Percentiles rank a stretch among this genome's conserved stretches.
phyloP scores from a whole-genome alignment of 495 filamentous ascomycete species.

The Recurvomyces mirabilis region DNA sequence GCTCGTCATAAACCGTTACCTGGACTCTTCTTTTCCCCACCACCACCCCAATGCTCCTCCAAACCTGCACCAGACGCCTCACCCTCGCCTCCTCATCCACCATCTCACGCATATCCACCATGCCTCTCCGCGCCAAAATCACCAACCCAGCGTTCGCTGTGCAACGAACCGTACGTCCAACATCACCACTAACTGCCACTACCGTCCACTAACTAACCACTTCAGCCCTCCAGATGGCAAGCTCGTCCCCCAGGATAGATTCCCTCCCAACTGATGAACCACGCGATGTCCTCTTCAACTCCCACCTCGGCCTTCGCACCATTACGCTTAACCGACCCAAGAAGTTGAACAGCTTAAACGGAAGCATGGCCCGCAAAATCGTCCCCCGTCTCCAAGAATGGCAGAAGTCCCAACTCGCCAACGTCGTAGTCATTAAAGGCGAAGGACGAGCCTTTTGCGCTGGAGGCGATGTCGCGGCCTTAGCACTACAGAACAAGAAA shows the following conservation, averaged over 20 bases:
- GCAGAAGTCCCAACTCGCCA: slow-evolving; percentile 54
- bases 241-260: slow-evolving; percentile 1
- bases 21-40: too few species aligned
- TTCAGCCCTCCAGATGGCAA: slow-evolving; percentile 14
- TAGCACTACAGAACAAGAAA: slow-evolving; percentile 59
- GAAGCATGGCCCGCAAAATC: slow-evolving; percentile 90
- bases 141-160: slow-evolving; percentile 48
- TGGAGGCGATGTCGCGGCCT: slow-evolving; percentile 74
- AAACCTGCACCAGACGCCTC: slow-evolving; percentile 36
- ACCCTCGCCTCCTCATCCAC: slow-evolving; percentile 33
- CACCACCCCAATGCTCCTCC: slow-evolving; percentile 39
- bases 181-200: neutral
- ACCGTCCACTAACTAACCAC: slow-evolving; percentile 16
- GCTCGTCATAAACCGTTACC: too few species aligned
- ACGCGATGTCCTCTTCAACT: slow-evolving; percentile 85
- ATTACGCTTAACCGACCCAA: slow-evolving; percentile 88
- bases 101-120: slow-evolving; percentile 59
- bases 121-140: slow-evolving; percentile 86
- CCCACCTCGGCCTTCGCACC: slow-evolving; percentile 75
- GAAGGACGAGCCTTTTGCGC: slow-evolving; percentile 81
- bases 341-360: slow-evolving; percentile 83
- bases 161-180: slow-evolving; percentile 31
- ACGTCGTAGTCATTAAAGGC: slow-evolving; percentile 85
- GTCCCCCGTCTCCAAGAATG: slow-evolving; percentile 60
- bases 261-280: slow-evolving; percentile 51